Percentiles rank a stretch among this genome's conserved stretches.
These are phyloP conservation scores for Cicer cuneatum DNA, from an alignment of 306 rosid species.

Conservation along the genomic window DNA sequence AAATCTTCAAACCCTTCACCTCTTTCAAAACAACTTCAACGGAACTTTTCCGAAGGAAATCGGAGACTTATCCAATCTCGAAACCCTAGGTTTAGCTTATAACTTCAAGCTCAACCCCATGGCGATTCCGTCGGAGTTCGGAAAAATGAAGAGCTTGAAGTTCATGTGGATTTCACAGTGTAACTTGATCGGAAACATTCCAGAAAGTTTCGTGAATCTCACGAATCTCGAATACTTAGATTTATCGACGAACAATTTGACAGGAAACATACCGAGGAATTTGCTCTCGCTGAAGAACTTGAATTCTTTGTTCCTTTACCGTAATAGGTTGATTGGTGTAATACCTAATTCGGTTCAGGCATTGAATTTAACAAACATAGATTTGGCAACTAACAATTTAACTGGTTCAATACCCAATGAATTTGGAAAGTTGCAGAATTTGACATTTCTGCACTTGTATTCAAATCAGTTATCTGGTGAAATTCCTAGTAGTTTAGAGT, in stretches of 20 bases:
- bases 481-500: slow-evolving; percentile 68
- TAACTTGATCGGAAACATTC: slow-evolving; percentile 69
- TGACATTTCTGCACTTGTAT: slow-evolving; percentile 54
- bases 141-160: slow-evolving; percentile 59
- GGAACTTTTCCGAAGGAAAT: slow-evolving; percentile 71
- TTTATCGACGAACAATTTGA: slow-evolving; percentile 59
- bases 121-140: slow-evolving; percentile 63
- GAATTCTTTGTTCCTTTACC: slow-evolving; percentile 50
- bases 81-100: slow-evolving; percentile 50
- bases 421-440: slow-evolving; percentile 57
- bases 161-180: slow-evolving; percentile 49
- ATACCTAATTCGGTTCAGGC: slow-evolving; percentile 61
- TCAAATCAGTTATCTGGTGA: slow-evolving; percentile 62
- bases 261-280: slow-evolving; percentile 62
- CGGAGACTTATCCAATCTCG: slow-evolving; percentile 66
- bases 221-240: slow-evolving; percentile 58
- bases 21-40: slow-evolving; percentile 55
- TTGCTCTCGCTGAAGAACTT: slow-evolving; percentile 60
- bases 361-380: slow-evolving; percentile 50
- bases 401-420: slow-evolving; percentile 66
- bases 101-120: slow-evolving; percentile 45
- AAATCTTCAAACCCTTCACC: slow-evolving; percentile 43
- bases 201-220: slow-evolving; percentile 53
- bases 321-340: slow-evolving; percentile 64
- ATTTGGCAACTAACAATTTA: slow-evolving; percentile 66